Percentiles rank a stretch among this genome's conserved stretches.
These are phyloP conservation scores for Podila epicladia DNA, from an alignment of 192 early-diverging fungal genomes.

Conservation along the genomic window DNA sequence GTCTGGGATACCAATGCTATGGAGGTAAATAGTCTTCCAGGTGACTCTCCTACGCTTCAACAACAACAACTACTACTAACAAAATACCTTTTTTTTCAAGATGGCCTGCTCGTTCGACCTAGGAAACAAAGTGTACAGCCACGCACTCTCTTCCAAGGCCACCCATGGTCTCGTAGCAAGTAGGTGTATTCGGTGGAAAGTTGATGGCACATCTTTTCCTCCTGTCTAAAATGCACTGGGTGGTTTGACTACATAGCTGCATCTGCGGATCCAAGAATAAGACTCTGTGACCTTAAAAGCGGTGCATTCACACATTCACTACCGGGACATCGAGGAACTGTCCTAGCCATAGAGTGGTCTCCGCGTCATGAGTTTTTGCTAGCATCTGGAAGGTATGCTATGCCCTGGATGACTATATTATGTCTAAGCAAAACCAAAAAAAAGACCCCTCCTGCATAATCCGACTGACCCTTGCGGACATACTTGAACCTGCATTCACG, in stretches of 20 bases:
- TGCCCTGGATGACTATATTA: not conserved
- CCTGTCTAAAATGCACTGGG: not conserved
- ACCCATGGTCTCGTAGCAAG: conserved; percentile 81
- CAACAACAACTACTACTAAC: no score
- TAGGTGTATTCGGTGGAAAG: conserved; percentile 19
- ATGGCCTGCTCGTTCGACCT: conserved; percentile 76
- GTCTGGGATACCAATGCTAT: conserved; percentile 86
- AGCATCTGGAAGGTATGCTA: conserved; percentile 75
- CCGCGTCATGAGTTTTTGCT: conserved; percentile 73
- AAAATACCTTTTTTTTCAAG: conserved; percentile 7
- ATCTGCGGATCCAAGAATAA: conserved; percentile 69
- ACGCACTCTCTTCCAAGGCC: conserved; percentile 81
- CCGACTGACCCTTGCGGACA: not conserved
- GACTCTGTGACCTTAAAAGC: conserved; percentile 81
- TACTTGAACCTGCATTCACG: not conserved
- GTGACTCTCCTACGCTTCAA: no score
- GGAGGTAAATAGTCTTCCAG: conserved; percentile 54
- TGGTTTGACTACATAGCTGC: conserved; percentile 55
- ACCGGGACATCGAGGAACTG: conserved; percentile 69
- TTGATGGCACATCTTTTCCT: not conserved
- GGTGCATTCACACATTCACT: conserved; percentile 66
- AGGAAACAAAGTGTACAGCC: conserved; percentile 71
- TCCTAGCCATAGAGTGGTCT: conserved; percentile 79
- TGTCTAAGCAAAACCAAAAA: not conserved
- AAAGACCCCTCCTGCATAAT: not conserved